Evolutionary conservation across 2,329 filamentous ascomycete genomes (phyloP), one percentile per base, ranked within the genome.

Genomic region (Aspergillus calidoustus): DNA sequence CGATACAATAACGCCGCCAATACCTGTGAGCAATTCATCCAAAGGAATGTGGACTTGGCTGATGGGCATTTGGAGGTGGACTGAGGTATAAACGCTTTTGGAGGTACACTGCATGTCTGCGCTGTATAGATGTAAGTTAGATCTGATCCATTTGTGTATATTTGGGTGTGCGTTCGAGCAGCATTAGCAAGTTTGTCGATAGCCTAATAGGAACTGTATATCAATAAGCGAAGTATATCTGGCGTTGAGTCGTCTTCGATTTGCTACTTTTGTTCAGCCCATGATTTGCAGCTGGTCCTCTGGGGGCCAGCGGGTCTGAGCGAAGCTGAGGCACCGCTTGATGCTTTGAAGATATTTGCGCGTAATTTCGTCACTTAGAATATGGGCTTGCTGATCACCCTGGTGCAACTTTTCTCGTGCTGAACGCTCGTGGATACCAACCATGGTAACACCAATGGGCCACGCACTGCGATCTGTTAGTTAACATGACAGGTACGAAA

Each of bases 401-500:
- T 95, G 88, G 75, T 98, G 93, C 62, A 99, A 81, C 80, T 99
- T 99, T 80, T 99, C 95, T 65, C 95, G 87, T 22, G 95, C 94
- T 68, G 91, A 95, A 73, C 95, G 88, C 83, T 98, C 95, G 86
- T 99, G 95, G 71, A 99, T 99, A 83, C 95, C 95, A 72, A 99
- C 95, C 95, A 98, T 99, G 76, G 95, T 99, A 44, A 99, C 95
- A 79, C 95, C 95, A 72, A 99, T 99, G 25, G 95, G 95, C 95
- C 95, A 99, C 17, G 95, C 95, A 64, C 82, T 84, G 61, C 38
- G 47, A 5, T 7, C 13, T n/a, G 57, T 71, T 66, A 72, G 68
- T 22, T 31, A 25, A 50, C 43, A 9, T 56, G 54, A 31, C 5
- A n/a, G 17, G 17, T 17, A 58, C 53, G 19, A 28, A 46, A 11